Base-by-base conservation (phyloP, 345 rosid species). In the Streptanthus diversifolius region DNA sequence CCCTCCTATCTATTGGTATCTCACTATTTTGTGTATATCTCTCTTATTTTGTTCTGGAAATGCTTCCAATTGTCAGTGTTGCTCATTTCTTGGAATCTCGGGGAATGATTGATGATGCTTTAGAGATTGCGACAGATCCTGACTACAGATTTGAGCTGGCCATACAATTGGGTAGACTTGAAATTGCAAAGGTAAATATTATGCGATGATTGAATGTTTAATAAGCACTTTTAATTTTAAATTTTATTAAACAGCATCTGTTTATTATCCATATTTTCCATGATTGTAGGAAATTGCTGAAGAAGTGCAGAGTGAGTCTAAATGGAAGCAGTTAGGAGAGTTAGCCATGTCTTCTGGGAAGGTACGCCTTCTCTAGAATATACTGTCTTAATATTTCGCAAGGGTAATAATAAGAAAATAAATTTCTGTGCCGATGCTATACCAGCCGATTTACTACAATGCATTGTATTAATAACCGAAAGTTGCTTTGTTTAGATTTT, bases 321-420 rank as follows among this genome's bases (percentile, higher is more conserved):
- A 95, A 73, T 95, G 99, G 99, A 92, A 95, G 83, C 99, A 92
- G 79, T 77, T 95, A 72, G 99, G 99, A 75, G 96, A 89, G 72
- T 84, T 95, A 67, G 98, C 99, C 30, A 90, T 95, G 98, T 95
- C 93, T 17, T 80, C 85, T 44, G 99, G 99, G 64, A 92, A 90
- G 96, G 99, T 95, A 53, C 29, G 14, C 51, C 15, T 48, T 44
- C 13, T 43, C 36, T 72, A 15, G 11, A 18, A 17, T 4, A 17
- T 14, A 15, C 14, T 70, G 0, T 47, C 29, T 25, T 49, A 15
- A 11, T 17, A 61, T 47, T 66, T 65, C 49, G 73, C 17, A 25
- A 25, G 27, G 27, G 4, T 39, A 21, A 8, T 43, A 35, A 35
- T 40, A 33, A 37, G 21, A 25, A 37, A 73, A 7, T 1, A 40